Conservation (phyloP, 1,284 basidiomycete species). For the Trametes versicolor region DNA sequence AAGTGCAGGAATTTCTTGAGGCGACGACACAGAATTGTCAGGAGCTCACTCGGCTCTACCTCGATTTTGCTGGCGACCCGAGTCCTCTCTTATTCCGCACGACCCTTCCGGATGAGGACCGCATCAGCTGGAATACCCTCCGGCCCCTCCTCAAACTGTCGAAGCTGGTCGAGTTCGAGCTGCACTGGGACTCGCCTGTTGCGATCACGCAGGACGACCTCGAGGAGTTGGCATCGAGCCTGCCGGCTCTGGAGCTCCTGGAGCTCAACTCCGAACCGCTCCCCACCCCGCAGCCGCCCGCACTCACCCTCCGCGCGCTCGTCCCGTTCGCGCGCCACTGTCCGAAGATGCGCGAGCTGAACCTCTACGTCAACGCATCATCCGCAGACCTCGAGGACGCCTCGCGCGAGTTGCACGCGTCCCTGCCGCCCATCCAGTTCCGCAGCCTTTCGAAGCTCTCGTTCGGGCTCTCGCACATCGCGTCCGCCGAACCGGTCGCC, state of each 20-base stretch:
- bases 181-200: conserved; percentile 63
- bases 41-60: conserved; percentile 52
- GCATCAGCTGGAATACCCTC: conserved; percentile 57
- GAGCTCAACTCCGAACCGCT: conserved; percentile 62
- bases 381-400: conserved; percentile 38
- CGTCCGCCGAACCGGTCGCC: conserved; percentile 52
- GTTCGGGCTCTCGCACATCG: conserved; percentile 60
- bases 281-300: conserved; percentile 39
- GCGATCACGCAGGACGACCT: conserved; percentile 57
- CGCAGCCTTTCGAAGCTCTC: conserved; percentile 50
- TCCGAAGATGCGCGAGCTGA: conserved; percentile 58
- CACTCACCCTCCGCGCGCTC: conserved; percentile 60
- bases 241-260: conserved; percentile 58
- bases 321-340: conserved; percentile 64
- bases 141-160: conserved; percentile 58
- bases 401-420: conserved; percentile 18
- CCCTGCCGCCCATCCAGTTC: conserved; percentile 47
- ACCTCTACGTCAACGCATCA: conserved; percentile 58
- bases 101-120: conserved; percentile 35
- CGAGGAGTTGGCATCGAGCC: conserved; percentile 58
- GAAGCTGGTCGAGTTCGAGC: conserved; percentile 57
- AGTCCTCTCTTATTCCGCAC: conserved; percentile 22
- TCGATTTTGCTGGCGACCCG: conserved; percentile 39
- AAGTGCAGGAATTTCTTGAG: conserved; percentile 54
- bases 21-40: conserved; percentile 58